Evolutionary conservation across 192 early-diverging fungal species (phyloP), one percentile per base, ranked within the genome.

Genomic region (Thoreauomyces humboldtii): DNA sequence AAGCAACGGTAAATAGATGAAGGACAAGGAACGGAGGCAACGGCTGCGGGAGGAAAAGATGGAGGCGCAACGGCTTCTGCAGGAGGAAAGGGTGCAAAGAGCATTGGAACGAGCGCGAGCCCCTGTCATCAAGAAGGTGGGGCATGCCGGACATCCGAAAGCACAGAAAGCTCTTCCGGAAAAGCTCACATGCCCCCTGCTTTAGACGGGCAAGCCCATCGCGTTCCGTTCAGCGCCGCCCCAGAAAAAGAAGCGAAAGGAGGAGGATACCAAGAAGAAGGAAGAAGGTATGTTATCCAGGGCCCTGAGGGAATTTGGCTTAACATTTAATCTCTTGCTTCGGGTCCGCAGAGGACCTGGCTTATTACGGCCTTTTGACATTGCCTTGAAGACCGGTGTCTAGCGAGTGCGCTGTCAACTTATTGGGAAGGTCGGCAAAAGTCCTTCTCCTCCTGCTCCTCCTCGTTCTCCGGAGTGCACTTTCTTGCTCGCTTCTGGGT

Each of bases 41-140:
- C 57, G 81, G 2, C 63, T 85, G 45, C 70, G 83, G 24, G 83
- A 85, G 60, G 80, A 82, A 46, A 85, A 85, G 57, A 65, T 82
- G 68, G 81, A 78, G 32, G 74, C 80, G 15, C 80, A 82, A 48
- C 34, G 80, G 17, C 36, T 61, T 14, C 50, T 83, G 43, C 83
- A 85, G 57, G 83, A 85, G 59, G 81, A 85, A 55, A 48, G 83
- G 9, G 80, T 85, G 1, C 80, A 81, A 36, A 63, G 80, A 15
- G 80, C 83, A 1, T 50, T 85, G 34, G 83, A 85, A 58, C 54
- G 83, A 21, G 83, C 83, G 4, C 53, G 81, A n/a, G 83, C 83
- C 0, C 83, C 83, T 12, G 81, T 85, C 48, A 85, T 84, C 55
- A 85, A 85, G 55, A 80, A 85, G 80, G 74, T 83, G 38, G 0